phyloP scores from a whole-genome alignment of 1,139 yeast species.

The Geotrichum carabidarum region DNA sequence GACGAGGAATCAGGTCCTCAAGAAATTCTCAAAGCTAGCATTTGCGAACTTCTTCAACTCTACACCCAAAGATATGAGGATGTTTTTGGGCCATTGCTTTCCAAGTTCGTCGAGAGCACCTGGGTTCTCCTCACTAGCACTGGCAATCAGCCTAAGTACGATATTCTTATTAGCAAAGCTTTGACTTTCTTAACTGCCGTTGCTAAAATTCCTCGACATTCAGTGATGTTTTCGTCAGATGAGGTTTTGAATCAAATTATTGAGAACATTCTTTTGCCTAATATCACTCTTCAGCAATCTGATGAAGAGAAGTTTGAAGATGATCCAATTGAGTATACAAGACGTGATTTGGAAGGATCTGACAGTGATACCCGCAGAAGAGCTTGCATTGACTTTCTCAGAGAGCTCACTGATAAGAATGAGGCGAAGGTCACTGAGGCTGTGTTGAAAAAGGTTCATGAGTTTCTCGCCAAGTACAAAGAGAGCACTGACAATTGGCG shows the following conservation, averaged over 20 bases:
- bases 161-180: slow-evolving; percentile 75
- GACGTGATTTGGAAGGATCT: slow-evolving; percentile 92
- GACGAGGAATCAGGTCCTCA: slow-evolving; percentile 70
- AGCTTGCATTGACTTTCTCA: slow-evolving; percentile 82
- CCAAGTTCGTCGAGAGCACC: slow-evolving; percentile 71
- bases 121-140: slow-evolving; percentile 72
- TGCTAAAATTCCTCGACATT: slow-evolving; percentile 61
- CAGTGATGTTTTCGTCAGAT: slow-evolving; percentile 59
- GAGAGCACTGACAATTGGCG: slow-evolving; percentile 57
- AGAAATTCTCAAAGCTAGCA: slow-evolving; percentile 73
- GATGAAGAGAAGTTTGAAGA: slow-evolving; percentile 95
- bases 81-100: slow-evolving; percentile 71
- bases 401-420: slow-evolving; percentile 78
- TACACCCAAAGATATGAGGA: slow-evolving; percentile 91
- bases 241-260: slow-evolving; percentile 69
- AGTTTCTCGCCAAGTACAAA: slow-evolving; percentile 53
- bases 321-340: slow-evolving; percentile 87
- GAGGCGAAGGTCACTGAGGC: slow-evolving; percentile 69
- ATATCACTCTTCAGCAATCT: slow-evolving; percentile 67
- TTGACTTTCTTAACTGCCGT: slow-evolving; percentile 79
- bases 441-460: slow-evolving; percentile 70
- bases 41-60: slow-evolving; percentile 77
- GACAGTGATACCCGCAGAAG: slow-evolving; percentile 90
- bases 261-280: slow-evolving; percentile 81
- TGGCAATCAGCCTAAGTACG: slow-evolving; percentile 72